A percentile compares a stretch with the other conserved stretches of the same genome.
Conservation (phyloP, 306 rosid genomes). For the Cucumis cinereus region DNA sequence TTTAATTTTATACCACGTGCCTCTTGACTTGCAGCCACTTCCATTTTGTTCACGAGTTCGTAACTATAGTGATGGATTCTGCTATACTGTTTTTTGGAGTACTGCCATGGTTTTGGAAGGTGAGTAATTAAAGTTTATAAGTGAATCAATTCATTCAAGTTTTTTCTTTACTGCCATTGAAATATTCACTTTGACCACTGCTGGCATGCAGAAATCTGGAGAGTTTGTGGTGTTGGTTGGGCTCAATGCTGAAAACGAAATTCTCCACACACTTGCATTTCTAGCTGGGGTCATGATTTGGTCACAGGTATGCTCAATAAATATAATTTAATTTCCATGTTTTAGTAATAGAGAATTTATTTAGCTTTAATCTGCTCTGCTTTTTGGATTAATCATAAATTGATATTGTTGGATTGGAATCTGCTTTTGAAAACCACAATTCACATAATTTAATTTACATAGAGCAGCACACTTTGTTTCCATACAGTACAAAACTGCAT, state of each 20-base stretch:
- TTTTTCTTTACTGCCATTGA: neutral
- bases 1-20: neutral
- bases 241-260: constrained; percentile 80
- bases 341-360: neutral
- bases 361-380: neutral
- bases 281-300: constrained; percentile 70
- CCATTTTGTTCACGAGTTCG: constrained; percentile 82
- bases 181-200: constrained; percentile 4
- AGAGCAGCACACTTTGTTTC: neutral
- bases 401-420: neutral
- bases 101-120: constrained; percentile 99
- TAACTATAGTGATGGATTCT: constrained; percentile 76
- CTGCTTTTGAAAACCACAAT: neutral
- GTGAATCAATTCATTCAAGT: neutral
- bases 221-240: constrained; percentile 46
- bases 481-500: neutral
- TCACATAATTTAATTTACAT: neutral
- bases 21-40: constrained; percentile 52
- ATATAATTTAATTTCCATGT: constrained; percentile 8
- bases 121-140: constrained; percentile 24
- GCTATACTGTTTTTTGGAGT: constrained; percentile 62
- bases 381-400: neutral
- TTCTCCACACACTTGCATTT: constrained; percentile 76
- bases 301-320: constrained; percentile 64
- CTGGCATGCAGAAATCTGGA: constrained; percentile 65